Conservation (phyloP, 2,329 filamentous ascomycete species). For the Aspergillus luchuensis region DNA sequence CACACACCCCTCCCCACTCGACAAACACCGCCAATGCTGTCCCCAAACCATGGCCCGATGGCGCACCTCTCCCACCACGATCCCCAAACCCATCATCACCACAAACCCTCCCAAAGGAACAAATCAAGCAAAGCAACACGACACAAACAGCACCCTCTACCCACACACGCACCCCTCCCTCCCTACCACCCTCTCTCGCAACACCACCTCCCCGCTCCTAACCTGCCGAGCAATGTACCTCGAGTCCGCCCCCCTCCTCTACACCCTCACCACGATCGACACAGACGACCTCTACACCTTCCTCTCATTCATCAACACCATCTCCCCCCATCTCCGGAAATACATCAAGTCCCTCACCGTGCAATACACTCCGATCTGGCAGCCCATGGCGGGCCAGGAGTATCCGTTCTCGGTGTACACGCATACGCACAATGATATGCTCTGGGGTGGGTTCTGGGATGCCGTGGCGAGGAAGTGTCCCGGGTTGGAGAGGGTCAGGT, state of each 20-base stretch:
- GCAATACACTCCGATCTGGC: constrained; percentile 41
- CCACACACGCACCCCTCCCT: constrained; percentile 36
- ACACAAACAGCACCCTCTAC: constrained; percentile 29
- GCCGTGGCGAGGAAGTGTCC: background rate
- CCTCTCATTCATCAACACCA: constrained; percentile 32
- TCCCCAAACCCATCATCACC: constrained; percentile 19
- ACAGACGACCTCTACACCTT: constrained; percentile 42
- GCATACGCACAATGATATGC: constrained; percentile 38
- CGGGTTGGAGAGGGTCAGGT: background rate
- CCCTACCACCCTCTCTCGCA: constrained; percentile 27
- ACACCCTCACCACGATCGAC: constrained; percentile 35
- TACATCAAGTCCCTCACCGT: constrained; percentile 30
- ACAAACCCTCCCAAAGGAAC: background rate
- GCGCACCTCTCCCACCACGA: constrained; percentile 22
- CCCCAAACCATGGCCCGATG: constrained; percentile 36
- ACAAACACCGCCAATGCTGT: constrained; percentile 37
- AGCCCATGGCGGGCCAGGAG: constrained; percentile 34
- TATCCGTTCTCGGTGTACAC: constrained; percentile 36
- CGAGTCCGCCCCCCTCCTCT: constrained; percentile 35
- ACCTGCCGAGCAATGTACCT: constrained; percentile 39
- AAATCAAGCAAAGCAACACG: background rate
- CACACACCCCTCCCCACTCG: constrained; percentile 22
- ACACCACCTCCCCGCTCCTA: constrained; percentile 30
- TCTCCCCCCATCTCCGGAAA: constrained; percentile 23
- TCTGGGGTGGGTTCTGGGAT: background rate